Evolutionary conservation across 805 yeast genomes (phyloP).

Genomic region (Pichia kluyveri): DNA sequence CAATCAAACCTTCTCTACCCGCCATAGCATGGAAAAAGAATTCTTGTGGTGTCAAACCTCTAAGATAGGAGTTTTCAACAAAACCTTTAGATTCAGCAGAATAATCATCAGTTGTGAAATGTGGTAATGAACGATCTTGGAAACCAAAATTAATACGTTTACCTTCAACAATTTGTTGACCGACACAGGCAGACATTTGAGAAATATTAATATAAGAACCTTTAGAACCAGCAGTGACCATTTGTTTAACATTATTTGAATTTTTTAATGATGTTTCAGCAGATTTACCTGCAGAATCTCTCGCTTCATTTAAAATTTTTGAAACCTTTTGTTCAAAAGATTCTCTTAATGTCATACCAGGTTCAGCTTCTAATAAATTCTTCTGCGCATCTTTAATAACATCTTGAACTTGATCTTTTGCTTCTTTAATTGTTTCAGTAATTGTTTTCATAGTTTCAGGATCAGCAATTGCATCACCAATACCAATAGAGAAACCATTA

Average conservation of each 20-base stretch:
- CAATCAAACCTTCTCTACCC: conserved; percentile 99
- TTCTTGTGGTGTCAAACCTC: conserved; percentile 98
- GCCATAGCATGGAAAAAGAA: conserved; percentile 99
- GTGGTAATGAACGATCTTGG: conserved; percentile 93
- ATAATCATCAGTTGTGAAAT: conserved; percentile 96
- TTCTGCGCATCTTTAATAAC: conserved; percentile 89
- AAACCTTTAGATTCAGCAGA: conserved; percentile 98
- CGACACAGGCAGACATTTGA: conserved; percentile 99
- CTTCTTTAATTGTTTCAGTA: conserved; percentile 86
- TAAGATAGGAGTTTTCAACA: conserved; percentile 90
- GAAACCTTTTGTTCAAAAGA: conserved; percentile 97
- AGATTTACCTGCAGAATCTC: conserved; percentile 98
- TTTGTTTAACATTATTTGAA: conserved; percentile 92
- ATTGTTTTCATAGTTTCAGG: conserved; percentile 90
- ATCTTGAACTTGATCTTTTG: conserved; percentile 90
- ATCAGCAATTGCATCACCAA: conserved; percentile 99
- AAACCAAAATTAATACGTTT: conserved; percentile 98
- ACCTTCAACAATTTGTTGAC: conserved; percentile 99
- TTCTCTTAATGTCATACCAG: conserved; percentile 99
- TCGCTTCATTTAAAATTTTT: conserved; percentile 90
- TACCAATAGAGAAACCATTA: conserved; percentile 97
- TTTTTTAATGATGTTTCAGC: conserved; percentile 96
- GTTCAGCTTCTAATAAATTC: conserved; percentile 84
- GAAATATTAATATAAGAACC: conserved; percentile 99
- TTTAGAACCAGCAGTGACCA: conserved; percentile 98